Evolutionary conservation across 148 eudicot species (phyloP), one percentile per base, ranked within the genome.

Genomic region (Rhododendron simsii): DNA sequence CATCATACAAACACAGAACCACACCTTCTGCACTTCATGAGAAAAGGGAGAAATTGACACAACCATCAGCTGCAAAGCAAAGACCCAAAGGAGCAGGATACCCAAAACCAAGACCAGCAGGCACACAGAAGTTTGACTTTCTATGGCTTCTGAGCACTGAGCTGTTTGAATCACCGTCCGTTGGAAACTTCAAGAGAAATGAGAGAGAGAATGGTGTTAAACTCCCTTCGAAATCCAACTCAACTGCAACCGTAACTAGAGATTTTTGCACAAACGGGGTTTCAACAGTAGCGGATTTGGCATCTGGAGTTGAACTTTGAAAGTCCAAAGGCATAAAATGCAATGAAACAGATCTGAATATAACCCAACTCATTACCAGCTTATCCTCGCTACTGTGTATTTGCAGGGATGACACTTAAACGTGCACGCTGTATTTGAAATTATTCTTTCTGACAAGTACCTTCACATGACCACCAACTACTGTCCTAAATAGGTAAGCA

Each of bases 141-240:
- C 91, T 90, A 83, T 94, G 94, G 87, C 90, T 93, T 89, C 89
- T 91, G 84, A 93, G 87, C 63, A 87, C 91, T 28, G 82, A 83
- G 30, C 81, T 84, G 86, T 85, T 83, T 45, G 86, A 82, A 83
- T 86, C 88, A 87, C 88, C 85, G 77, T 76, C 89, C 6, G 59
- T 7, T 44, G 84, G 81, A 77, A 53, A 83, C 86, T 90, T 95
- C 76, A 97, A 84, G 57, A 91, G 59, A 77, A 94, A 92, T 39
- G 98, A 95, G 71, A 97, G 88, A 84, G 95, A 97, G 86, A 92
- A 92, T 37, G 99, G 99, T 45, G 95, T 92, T 85, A 93, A 89
- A 89, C 89, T 89, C 73, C 88, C 89, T 39, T 93, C 93, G 81
- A 95, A 91, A 55, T 94, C 93, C 87, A 95, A 87, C 90, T 94